Conservation (phyloP, 2,329 filamentous ascomycete species). For the Xylaria sp. region DNA sequence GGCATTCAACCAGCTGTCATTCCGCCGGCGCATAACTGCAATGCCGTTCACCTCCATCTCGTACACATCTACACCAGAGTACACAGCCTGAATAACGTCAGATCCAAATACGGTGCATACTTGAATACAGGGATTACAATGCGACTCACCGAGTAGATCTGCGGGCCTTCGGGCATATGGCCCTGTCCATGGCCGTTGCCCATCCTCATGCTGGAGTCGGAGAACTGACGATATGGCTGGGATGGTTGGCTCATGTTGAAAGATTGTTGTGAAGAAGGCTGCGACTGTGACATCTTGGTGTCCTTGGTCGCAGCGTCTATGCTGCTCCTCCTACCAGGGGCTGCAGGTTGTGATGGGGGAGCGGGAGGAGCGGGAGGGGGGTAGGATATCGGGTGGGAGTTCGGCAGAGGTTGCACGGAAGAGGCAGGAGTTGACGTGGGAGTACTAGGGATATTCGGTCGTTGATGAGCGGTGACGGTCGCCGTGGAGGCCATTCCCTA, state of each 20-base stretch:
- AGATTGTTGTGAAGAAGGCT: slow-evolving; percentile 57
- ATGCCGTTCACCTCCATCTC: slow-evolving; percentile 96
- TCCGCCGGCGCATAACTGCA: slow-evolving; percentile 92
- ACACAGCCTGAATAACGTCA: slow-evolving; percentile 65
- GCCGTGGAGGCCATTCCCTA: slow-evolving; percentile 45
- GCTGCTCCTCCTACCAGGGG: slow-evolving; percentile 24
- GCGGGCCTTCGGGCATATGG: slow-evolving; percentile 46
- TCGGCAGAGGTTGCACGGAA: slow-evolving; percentile 13
- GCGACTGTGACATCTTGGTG: slow-evolving; percentile 52
- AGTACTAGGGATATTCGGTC: slow-evolving; percentile 5
- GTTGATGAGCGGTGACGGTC: slow-evolving; percentile 38
- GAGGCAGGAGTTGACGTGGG: slow-evolving; percentile 14
- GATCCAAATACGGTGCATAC: slow-evolving; percentile 5
- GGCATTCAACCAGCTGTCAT: slow-evolving; percentile 96
- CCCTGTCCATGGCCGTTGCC: slow-evolving; percentile 33
- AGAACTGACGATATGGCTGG: slow-evolving; percentile 48
- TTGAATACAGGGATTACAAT: no score
- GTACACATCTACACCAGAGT: slow-evolving; percentile 95
- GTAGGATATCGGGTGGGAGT: slow-evolving; percentile 14
- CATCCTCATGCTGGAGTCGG: slow-evolving; percentile 41
- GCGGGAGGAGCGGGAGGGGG: slow-evolving; percentile 11
- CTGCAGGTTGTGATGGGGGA: slow-evolving; percentile 11
- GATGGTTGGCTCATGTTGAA: slow-evolving; percentile 57
- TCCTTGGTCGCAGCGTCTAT: slow-evolving; percentile 29
- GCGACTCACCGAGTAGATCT: slow-evolving; percentile 63